These are phyloP conservation scores for Agapanthus africanus DNA, from an alignment of 106 monocot genomes.

Conservation along the genomic window DNA sequence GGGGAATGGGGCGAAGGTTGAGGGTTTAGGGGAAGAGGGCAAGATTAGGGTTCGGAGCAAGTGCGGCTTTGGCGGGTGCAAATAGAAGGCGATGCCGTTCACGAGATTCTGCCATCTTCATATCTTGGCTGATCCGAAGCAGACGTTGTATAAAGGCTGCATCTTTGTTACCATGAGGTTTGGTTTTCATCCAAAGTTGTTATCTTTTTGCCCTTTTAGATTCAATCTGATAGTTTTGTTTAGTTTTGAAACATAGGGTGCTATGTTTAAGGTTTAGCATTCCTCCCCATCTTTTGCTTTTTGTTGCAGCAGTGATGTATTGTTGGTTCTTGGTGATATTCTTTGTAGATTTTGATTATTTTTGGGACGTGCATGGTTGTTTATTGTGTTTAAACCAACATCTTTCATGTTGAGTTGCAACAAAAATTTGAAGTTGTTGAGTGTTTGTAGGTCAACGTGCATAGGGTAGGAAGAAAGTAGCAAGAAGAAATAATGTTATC, in stretches of 20 bases:
- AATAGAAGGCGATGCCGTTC: conserved; percentile 43
- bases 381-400: no score
- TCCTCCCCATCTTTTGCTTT: no score
- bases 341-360: background rate
- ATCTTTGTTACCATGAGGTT: conserved; percentile 45
- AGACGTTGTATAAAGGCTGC: conserved; percentile 55
- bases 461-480: no score
- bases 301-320: background rate
- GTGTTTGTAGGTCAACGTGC: no score
- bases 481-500: no score
- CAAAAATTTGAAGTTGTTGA: no score
- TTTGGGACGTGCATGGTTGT: background rate
- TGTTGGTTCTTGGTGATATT: background rate
- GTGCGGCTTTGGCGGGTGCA: conserved; percentile 38
- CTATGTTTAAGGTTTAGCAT: background rate
- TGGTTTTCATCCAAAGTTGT: background rate
- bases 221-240: background rate
- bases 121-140: conserved; percentile 43
- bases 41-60: conserved; percentile 8
- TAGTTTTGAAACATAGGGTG: background rate
- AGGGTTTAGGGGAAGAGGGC: background rate
- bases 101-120: conserved; percentile 45
- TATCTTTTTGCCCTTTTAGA: background rate
- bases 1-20: no score
- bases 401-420: no score